These are phyloP conservation scores for Nicotiana rustica DNA, from an alignment of 305 asterid genomes.

Conservation along the genomic window DNA sequence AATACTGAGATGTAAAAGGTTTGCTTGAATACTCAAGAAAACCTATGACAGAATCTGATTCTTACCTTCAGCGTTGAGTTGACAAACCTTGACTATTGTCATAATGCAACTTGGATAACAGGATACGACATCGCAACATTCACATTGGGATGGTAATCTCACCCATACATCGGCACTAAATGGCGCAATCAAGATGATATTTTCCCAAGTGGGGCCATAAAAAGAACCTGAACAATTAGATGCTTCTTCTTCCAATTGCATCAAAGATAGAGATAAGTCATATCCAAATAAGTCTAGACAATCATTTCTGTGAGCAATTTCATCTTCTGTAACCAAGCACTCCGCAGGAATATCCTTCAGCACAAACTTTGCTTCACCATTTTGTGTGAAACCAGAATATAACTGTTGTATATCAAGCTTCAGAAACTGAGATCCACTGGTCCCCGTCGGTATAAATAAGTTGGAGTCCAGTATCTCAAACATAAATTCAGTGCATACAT, in stretches of 20 bases:
- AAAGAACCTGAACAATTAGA: slow-evolving; percentile 45
- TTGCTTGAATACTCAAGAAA: neutral
- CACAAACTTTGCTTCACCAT: slow-evolving; percentile 51
- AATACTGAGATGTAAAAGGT: neutral
- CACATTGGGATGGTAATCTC: slow-evolving; percentile 68
- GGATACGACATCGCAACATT: slow-evolving; percentile 46
- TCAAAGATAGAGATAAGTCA: slow-evolving; percentile 74
- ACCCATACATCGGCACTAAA: slow-evolving; percentile 87
- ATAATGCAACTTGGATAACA: slow-evolving; percentile 67
- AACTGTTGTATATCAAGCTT: slow-evolving; percentile 67
- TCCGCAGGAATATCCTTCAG: slow-evolving; percentile 72
- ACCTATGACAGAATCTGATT: slow-evolving; percentile 37
- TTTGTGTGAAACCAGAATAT: slow-evolving; percentile 50
- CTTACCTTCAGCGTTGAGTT: slow-evolving; percentile 73
- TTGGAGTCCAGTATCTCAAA: slow-evolving; percentile 73
- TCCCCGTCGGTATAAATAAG: slow-evolving; percentile 66
- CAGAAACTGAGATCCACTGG: slow-evolving; percentile 59
- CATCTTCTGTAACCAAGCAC: slow-evolving; percentile 65
- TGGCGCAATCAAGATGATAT: slow-evolving; percentile 59
- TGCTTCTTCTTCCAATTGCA: slow-evolving; percentile 52
- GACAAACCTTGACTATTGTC: slow-evolving; percentile 68
- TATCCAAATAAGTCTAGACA: slow-evolving; percentile 78
- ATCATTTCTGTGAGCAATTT: slow-evolving; percentile 63
- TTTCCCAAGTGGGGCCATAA: slow-evolving; percentile 42
- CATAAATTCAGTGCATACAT: slow-evolving; percentile 47